A percentile compares a stretch with the other conserved stretches of the same genome.
Conservation (phyloP, 2,329 filamentous ascomycete species). For the Botrytis medusae region DNA sequence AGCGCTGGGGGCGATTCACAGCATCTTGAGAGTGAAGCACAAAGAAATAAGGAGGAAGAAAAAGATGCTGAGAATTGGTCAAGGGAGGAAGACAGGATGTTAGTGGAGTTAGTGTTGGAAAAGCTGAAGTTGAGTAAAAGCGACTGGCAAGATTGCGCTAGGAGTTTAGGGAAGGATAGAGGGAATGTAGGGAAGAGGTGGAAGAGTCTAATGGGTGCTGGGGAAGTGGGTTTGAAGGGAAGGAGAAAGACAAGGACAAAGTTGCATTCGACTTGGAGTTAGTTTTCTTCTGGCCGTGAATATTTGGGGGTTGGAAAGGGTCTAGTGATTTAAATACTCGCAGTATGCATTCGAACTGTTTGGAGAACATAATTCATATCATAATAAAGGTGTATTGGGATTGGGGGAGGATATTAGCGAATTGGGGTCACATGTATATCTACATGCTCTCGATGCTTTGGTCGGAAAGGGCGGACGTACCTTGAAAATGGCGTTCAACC, state of each 20-base stretch:
- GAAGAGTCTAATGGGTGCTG: slow-evolving; percentile 60
- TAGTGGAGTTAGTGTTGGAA: slow-evolving; percentile 67
- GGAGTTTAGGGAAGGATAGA: slow-evolving; percentile 60
- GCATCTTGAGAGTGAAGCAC: slow-evolving; percentile 16
- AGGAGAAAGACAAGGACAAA: slow-evolving; percentile 45
- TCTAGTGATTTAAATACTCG: neutral
- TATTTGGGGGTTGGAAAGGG: neutral
- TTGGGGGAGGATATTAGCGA: neutral
- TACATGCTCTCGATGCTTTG: neutral
- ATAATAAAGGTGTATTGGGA: neutral
- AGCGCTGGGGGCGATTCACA: neutral
- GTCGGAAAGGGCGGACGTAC: neutral
- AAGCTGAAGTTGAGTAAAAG: slow-evolving; percentile 63
- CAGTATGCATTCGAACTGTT: neutral
- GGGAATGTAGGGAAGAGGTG: slow-evolving; percentile 58
- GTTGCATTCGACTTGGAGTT: slow-evolving; percentile 58
- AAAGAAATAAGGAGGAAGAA: slow-evolving; percentile 30
- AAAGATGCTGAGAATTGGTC: slow-evolving; percentile 50
- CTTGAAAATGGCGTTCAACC: neutral
- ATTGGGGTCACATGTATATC: neutral
- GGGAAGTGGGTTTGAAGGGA: slow-evolving; percentile 59
- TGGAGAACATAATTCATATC: neutral
- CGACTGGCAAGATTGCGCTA: slow-evolving; percentile 67
- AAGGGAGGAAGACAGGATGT: slow-evolving; percentile 61
- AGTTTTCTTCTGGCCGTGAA: slow-evolving; percentile 4